phyloP scores from a whole-genome alignment of 2,329 filamentous ascomycete genomes.

The Hypoxylon sp. region DNA sequence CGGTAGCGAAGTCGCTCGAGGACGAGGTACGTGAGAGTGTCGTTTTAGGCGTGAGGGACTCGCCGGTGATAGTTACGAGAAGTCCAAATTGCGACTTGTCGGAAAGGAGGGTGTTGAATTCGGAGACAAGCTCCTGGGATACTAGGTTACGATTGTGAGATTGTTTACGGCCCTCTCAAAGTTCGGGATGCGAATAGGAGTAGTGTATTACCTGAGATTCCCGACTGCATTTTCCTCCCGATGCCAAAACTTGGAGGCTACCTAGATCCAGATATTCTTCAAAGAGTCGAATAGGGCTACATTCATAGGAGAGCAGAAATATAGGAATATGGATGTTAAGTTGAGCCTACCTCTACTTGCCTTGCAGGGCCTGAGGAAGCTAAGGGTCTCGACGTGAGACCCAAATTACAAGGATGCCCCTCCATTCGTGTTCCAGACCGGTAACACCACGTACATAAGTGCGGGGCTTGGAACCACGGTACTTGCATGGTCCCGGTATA shows the following conservation, averaged over 20 bases:
- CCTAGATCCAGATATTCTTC: background rate
- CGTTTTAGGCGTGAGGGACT: slow-evolving; percentile 74
- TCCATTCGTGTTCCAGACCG: slow-evolving; percentile 26
- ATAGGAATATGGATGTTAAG: background rate
- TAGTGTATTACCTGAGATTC: slow-evolving; percentile 74
- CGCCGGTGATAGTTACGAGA: slow-evolving; percentile 77
- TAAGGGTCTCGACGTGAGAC: slow-evolving; percentile 3
- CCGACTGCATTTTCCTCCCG: slow-evolving; percentile 77
- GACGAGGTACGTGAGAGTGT: slow-evolving; percentile 68
- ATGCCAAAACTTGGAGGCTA: background rate
- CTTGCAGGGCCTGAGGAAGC: slow-evolving; percentile 8
- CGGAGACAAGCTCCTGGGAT: slow-evolving; percentile 80
- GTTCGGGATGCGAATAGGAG: background rate
- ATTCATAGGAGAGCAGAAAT: slow-evolving; percentile 13
- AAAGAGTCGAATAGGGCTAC: background rate
- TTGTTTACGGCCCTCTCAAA: background rate
- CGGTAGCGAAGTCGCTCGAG: slow-evolving; percentile 71
- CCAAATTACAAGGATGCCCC: slow-evolving; percentile 29
- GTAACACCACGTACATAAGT: slow-evolving; percentile 29
- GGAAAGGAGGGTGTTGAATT: slow-evolving; percentile 79
- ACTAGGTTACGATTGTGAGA: slow-evolving; percentile 61
- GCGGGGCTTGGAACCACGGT: slow-evolving; percentile 28
- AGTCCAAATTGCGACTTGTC: slow-evolving; percentile 76
- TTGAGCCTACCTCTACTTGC: background rate
- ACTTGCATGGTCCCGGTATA: slow-evolving; percentile 4